Percentiles rank a stretch among this genome's conserved stretches.
Evolutionary conservation across 1,284 basidiomycete species (phyloP).

Genomic region (Pseudozyma sp.): DNA sequence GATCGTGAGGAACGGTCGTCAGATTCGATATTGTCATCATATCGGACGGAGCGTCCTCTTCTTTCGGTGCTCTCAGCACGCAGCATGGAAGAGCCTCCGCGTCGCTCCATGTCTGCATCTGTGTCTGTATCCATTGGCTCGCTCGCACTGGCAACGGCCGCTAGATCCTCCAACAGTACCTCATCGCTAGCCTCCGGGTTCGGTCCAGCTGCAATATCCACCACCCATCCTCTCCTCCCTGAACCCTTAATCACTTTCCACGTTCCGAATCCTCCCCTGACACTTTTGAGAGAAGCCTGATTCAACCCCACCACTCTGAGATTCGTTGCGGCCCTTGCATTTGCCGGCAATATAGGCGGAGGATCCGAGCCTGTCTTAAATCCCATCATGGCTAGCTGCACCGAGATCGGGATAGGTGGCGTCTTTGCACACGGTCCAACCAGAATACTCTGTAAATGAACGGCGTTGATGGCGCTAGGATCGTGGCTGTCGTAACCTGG

Average conservation of each 20-base stretch:
- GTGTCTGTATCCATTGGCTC: not conserved
- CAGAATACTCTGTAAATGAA: constrained; percentile 71
- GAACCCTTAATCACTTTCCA: constrained; percentile 92
- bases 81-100: not conserved
- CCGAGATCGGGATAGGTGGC: constrained; percentile 60
- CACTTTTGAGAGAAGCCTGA: constrained; percentile 77
- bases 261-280: constrained; percentile 80
- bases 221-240: constrained; percentile 94
- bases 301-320: constrained; percentile 90
- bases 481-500: constrained; percentile 71
- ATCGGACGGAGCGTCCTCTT: constrained; percentile 37
- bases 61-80: constrained; percentile 2
- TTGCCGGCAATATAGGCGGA: constrained; percentile 25
- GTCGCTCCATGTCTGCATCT: constrained; percentile 4
- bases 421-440: constrained; percentile 69
- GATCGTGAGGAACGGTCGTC: constrained; percentile 25
- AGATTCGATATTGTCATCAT: constrained; percentile 16
- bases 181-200: constrained; percentile 69
- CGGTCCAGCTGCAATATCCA: constrained; percentile 87
- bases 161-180: constrained; percentile 26
- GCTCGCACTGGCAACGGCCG: not conserved
- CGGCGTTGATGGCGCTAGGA: constrained; percentile 74
- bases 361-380: constrained; percentile 67
- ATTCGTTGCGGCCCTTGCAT: constrained; percentile 73
- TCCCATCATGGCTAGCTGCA: constrained; percentile 63